Conservation (phyloP, 2,329 filamentous ascomycete species). For the Colletotrichum simmondsii region DNA sequence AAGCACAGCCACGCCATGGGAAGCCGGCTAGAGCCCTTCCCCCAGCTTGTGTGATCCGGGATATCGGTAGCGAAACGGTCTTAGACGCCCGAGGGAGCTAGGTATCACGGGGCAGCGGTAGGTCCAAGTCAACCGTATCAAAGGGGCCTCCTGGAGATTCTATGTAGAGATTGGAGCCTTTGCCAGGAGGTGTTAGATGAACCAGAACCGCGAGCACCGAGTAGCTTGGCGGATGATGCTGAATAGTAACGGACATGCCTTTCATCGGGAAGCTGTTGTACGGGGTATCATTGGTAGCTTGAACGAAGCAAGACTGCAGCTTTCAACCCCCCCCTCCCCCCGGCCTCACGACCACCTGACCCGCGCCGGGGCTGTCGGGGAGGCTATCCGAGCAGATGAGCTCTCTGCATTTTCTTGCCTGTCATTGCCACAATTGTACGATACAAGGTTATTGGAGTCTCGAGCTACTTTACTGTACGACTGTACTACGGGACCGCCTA, state of each 20-base stretch:
- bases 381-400: neutral
- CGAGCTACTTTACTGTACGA: neutral
- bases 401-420: neutral
- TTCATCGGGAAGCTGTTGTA: neutral
- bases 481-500: neutral
- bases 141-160: neutral
- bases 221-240: neutral
- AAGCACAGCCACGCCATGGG: neutral
- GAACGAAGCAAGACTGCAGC: slow-evolving; percentile 2
- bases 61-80: neutral
- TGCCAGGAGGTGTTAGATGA: neutral
- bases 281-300: neutral
- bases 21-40: neutral
- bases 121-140: neutral
- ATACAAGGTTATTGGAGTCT: neutral
- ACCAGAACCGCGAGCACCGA: neutral
- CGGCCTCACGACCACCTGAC: neutral
- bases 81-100: neutral
- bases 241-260: neutral
- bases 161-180: neutral
- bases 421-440: slow-evolving; percentile 20
- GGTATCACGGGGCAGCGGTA: neutral
- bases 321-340: neutral
- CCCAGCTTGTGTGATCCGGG: neutral
- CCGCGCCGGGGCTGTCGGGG: neutral